Conservation (phyloP, 495 filamentous ascomycete genomes). For the Hypoxylon perforatum region DNA sequence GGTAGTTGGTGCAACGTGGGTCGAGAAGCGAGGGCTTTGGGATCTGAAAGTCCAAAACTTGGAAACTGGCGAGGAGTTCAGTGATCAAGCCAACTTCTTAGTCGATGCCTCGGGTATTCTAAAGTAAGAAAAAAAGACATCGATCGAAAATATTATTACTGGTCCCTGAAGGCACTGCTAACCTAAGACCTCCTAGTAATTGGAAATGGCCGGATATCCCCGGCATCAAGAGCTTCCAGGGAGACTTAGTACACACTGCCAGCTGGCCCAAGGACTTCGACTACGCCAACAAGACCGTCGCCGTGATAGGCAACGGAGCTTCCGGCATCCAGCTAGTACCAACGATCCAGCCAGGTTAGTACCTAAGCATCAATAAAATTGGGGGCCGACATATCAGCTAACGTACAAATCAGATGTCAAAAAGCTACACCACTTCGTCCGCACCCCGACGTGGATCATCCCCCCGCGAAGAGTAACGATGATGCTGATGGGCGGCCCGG, state of each 20-base stretch:
- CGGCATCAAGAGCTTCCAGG: conserved; percentile 59
- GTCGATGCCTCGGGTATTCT: conserved; percentile 69
- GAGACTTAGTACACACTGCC: conserved; percentile 67
- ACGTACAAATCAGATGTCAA: conserved; percentile 51
- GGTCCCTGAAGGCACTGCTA: conserved; percentile 20
- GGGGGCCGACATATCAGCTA: conserved; percentile 43
- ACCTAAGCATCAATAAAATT: conserved; percentile 53
- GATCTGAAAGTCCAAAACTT: conserved; percentile 60
- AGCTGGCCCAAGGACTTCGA: conserved; percentile 67
- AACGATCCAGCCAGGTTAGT: conserved; percentile 64
- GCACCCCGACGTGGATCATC: conserved; percentile 75
- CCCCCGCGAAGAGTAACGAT: conserved; percentile 61
- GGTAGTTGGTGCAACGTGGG: conserved; percentile 54
- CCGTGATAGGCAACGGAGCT: conserved; percentile 69
- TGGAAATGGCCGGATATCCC: conserved; percentile 71
- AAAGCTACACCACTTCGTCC: conserved; percentile 60
- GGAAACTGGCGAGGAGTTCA: conserved; percentile 53
- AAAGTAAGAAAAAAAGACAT: conserved; percentile 55
- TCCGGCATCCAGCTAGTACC: conserved; percentile 71
- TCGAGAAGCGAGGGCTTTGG: conserved; percentile 61
- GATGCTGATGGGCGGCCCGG: conserved; percentile 53
- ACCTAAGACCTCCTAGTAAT: conserved; percentile 56
- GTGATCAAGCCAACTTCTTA: conserved; percentile 65
- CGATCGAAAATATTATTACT: background rate
- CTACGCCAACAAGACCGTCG: conserved; percentile 66